These are phyloP conservation scores for Beauveria rudraprayagi DNA, from an alignment of 2,329 filamentous ascomycete genomes.

Conservation along the genomic window DNA sequence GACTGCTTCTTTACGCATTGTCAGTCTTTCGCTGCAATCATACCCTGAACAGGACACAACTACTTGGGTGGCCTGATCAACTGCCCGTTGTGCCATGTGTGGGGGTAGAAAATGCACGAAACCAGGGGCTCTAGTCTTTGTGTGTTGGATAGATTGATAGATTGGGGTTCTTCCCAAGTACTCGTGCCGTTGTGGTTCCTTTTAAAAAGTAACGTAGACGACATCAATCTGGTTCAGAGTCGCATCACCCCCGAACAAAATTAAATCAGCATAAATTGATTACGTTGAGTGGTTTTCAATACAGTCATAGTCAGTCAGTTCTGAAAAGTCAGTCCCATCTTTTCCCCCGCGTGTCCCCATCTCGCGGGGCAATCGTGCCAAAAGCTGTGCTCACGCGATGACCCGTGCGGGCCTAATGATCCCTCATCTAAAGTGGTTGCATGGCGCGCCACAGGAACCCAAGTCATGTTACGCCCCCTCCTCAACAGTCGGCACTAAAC, in stretches of 20 bases:
- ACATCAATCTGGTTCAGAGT: too few species aligned
- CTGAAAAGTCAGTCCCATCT: neutral
- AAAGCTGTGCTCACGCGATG: constrained; percentile 1
- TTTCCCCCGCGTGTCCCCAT: neutral
- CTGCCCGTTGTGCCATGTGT: neutral
- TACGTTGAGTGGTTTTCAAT: too few species aligned
- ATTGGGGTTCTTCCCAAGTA: too few species aligned
- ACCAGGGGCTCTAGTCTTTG: too few species aligned
- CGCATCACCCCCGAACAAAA: too few species aligned
- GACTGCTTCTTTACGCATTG: neutral
- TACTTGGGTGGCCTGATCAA: neutral
- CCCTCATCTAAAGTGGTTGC: constrained; percentile 2
- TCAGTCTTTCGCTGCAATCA: neutral
- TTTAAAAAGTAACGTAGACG: too few species aligned
- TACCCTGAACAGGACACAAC: neutral
- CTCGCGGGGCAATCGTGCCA: neutral
- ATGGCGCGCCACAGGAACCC: neutral
- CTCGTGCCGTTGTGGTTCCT: too few species aligned
- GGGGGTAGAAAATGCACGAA: neutral
- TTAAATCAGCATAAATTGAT: too few species aligned
- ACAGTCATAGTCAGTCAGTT: too few species aligned
- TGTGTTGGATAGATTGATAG: too few species aligned
- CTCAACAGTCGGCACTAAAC: neutral
- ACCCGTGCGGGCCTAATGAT: neutral
- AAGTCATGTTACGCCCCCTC: constrained; percentile 1